Conservation (phyloP, 441 rosid genomes). For the Euphorbia celastroides region DNA sequence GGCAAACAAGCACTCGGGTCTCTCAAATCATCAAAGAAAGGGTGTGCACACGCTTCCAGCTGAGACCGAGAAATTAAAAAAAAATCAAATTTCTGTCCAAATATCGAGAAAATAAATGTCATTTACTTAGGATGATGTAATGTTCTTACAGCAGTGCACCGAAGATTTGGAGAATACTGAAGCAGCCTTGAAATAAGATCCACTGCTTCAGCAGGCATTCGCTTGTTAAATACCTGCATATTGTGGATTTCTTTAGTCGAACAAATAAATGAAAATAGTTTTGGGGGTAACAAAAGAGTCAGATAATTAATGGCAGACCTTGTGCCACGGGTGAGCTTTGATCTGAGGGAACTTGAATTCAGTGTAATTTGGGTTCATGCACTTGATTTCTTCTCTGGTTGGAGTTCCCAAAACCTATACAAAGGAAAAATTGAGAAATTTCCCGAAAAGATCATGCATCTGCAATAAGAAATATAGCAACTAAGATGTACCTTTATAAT, state of each 20-base stretch:
- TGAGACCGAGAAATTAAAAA: slow-evolving; percentile 22
- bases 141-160: slow-evolving; percentile 69
- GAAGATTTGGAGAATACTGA: slow-evolving; percentile 77
- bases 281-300: not conserved
- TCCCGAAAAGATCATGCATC: slow-evolving; percentile 4
- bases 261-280: not conserved
- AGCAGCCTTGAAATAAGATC: slow-evolving; percentile 79
- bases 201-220: slow-evolving; percentile 66
- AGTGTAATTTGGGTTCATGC: slow-evolving; percentile 90
- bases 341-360: slow-evolving; percentile 90
- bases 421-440: slow-evolving; percentile 1
- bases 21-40: slow-evolving; percentile 65
- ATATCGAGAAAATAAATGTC: not conserved
- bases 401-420: slow-evolving; percentile 74
- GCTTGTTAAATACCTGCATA: slow-evolving; percentile 56
- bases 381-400: slow-evolving; percentile 79
- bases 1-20: slow-evolving; percentile 61
- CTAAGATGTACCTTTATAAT: slow-evolving; percentile 55
- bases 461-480: not conserved
- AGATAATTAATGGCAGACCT: slow-evolving; percentile 36
- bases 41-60: slow-evolving; percentile 85
- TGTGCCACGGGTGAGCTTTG: slow-evolving; percentile 96
- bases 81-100: slow-evolving; percentile 8
- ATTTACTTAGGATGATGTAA: not conserved
- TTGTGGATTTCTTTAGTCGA: slow-evolving; percentile 7